Percentiles rank a stretch among this genome's conserved stretches.
phyloP scores from a whole-genome alignment of 768 basidiomycete genomes.

The Auriscalpium orientale region DNA sequence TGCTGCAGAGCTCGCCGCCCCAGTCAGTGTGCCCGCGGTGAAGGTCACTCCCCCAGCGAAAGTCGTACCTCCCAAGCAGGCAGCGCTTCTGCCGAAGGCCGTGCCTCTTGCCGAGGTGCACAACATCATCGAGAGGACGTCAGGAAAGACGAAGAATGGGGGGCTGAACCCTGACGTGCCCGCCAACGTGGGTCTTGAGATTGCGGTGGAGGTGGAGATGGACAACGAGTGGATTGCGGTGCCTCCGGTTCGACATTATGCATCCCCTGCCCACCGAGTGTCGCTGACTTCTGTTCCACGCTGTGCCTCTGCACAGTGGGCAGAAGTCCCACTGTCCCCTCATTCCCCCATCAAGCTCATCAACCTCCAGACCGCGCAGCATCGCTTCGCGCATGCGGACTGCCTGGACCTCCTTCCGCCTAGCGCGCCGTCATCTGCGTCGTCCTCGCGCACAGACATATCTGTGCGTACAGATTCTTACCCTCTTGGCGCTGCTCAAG shows the following conservation, averaged over 20 bases:
- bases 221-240: not conserved
- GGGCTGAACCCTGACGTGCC: too few relatives aligned
- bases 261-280: not conserved
- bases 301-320: not conserved
- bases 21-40: not conserved
- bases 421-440: not conserved
- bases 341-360: not conserved
- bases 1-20: not conserved
- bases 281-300: not conserved
- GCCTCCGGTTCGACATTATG: not conserved
- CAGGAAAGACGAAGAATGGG: too few relatives aligned
- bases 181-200: too few relatives aligned
- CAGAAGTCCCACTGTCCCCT: not conserved
- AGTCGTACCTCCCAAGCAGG: not conserved
- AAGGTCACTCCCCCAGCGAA: not conserved
- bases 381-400: not conserved
- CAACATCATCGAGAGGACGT: too few relatives aligned
- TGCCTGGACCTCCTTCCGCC: not conserved
- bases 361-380: not conserved
- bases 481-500: not conserved
- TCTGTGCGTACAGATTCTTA: not conserved
- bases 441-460: not conserved
- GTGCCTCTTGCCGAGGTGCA: not conserved
- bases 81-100: not conserved
- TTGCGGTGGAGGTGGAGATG: not conserved